Base-by-base conservation (phyloP, 2,329 filamentous ascomycete genomes). In the Venturia pyrina region DNA sequence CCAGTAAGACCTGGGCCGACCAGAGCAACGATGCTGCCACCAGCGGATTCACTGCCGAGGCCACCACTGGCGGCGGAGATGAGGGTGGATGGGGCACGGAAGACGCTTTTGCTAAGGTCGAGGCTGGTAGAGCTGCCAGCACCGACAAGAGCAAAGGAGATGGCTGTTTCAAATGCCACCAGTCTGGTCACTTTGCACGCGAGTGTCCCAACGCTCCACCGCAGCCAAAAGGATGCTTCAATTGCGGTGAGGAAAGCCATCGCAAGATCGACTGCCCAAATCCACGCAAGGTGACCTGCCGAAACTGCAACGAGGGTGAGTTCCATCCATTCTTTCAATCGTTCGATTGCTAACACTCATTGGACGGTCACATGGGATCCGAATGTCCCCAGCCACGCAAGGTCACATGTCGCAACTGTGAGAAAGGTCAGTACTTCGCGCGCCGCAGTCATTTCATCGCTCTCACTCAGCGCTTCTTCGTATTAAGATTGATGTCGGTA, bases 331-430 rank as follows among this genome's bases (percentile, higher is more conserved):
- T 77, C 84, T 7, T 81, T 59, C 53, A 17, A 70, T 77, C 82
- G 63, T 80, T 82, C 24, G 85, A 88, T 63, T 91, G 87, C 87
- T 70, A 83, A 85, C 67, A 84, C 82, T 75, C 79, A 81, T 72
- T 69, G 65, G 68, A 73, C 17, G 73, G 79, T 1, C 82, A 84
- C 69, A 77, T 76, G 64, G 77, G 80, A 13, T 66, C 75, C 10
- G 79, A 83, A 0, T 84, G 82, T 70, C 75, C 79, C 2, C 76
- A 81, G 19, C 72, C 72, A n/a, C 75, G 75, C 37, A 86, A 80
- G 67, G 86, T 83, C 69, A 85, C 85, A 10, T 90, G 88, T 81
- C 85, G 82, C 73, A 90, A 90, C 73, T 90, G 87, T 78, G 83
- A 83, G 83, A 78, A 75, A 73, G 81, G 76, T 65, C 87, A 87